Evolutionary conservation across 2,329 filamentous ascomycete species (phyloP), one percentile per base, ranked within the genome.

Genomic region (Sarocladiaceae sp.): DNA sequence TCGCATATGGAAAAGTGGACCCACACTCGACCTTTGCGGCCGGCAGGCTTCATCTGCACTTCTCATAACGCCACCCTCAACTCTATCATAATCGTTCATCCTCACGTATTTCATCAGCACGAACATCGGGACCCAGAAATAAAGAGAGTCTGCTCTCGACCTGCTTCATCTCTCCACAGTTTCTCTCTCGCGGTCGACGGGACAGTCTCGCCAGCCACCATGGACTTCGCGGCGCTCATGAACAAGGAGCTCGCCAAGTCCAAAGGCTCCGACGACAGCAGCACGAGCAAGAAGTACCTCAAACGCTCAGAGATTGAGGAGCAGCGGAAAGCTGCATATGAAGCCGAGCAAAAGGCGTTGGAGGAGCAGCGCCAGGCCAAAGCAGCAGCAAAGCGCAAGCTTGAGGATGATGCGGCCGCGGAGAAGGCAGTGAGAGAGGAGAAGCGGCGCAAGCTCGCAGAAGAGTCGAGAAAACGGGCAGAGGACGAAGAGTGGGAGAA

Each of bases 161-260:
- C n/a, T n/a, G n/a, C n/a, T n/a, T n/a, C n/a, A n/a, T n/a, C n/a
- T n/a, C n/a, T n/a, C n/a, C n/a, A n/a, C n/a, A n/a, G n/a, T n/a
- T n/a, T n/a, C n/a, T n/a, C n/a, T n/a, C n/a, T n/a, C n/a, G n/a
- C n/a, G n/a, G n/a, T n/a, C n/a, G n/a, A n/a, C n/a, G n/a, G n/a
- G n/a, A 18, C 9, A 31, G 6, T 11, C 24, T 6, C 5, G 3
- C 18, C 32, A 3, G 7, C 50, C 59, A 72, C 49, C 53, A 98
- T 98, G 93, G 90, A 98, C 66, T 98, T 98, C 70, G 89, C 89
- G 49, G 80, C 88, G 27, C 72, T 98, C 39, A 95, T 98, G 88
- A 82, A 86, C 57, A 85, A 88, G 60, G 89, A 95, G 66, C 93
- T 98, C 58, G 80, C 86, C 57, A 94, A 93, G 64, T 74, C 83